Evolutionary conservation across 805 yeast species (phyloP).

Genomic region (Citeromyces matritensis): DNA sequence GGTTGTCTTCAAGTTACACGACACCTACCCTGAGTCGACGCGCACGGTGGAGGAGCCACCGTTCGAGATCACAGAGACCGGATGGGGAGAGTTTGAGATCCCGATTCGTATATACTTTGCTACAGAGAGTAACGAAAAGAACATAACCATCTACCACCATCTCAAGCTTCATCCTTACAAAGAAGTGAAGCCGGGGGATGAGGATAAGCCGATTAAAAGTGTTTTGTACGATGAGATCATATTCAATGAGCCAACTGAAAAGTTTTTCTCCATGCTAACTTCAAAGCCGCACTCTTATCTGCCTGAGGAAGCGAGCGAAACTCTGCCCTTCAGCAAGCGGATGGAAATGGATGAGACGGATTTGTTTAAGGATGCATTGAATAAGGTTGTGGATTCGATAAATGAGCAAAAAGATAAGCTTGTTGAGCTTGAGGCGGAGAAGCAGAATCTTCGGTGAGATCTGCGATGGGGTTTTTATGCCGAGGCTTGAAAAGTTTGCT

Average conservation of each 20-base stretch:
- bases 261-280: conserved; percentile 66
- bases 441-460: conserved; percentile 8
- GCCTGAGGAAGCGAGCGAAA: conserved; percentile 15
- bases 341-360: conserved; percentile 54
- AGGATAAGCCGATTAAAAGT: conserved; percentile 33
- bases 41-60: conserved; percentile 84
- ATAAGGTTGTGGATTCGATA: conserved; percentile 11
- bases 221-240: conserved; percentile 79
- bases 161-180: conserved; percentile 84
- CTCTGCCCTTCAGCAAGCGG: conserved; percentile 19
- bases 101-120: conserved; percentile 76
- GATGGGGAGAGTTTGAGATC: conserved; percentile 99
- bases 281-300: conserved; percentile 43
- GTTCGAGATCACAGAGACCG: conserved; percentile 89
- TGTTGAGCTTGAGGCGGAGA: conserved; percentile 13
- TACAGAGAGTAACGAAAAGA: conserved; percentile 80
- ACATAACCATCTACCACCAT: conserved; percentile 75
- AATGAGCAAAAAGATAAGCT: conserved; percentile 11
- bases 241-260: conserved; percentile 91
- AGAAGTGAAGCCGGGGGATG: conserved; percentile 7
- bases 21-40: conserved; percentile 80
- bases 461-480: neutral
- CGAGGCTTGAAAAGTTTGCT: too few species aligned
- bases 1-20: conserved; percentile 91
- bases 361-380: conserved; percentile 24